Evolutionary conservation across 2,329 filamentous ascomycete species (phyloP), one percentile per base, ranked within the genome.

Genomic region (Talaromyces pinophilus): DNA sequence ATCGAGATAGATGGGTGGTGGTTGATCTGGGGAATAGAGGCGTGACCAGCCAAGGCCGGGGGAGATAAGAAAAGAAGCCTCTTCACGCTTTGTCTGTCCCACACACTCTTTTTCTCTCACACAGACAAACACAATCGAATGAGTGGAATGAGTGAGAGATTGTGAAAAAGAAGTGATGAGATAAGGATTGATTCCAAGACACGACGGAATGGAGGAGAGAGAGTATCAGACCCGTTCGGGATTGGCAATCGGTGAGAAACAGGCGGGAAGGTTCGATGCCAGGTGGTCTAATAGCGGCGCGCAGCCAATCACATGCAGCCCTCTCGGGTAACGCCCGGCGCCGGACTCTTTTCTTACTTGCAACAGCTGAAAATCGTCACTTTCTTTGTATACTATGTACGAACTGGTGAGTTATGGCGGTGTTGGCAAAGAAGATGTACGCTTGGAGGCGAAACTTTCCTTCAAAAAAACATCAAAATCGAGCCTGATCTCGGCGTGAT

Each of bases 1-100:
- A 99, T 98, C 74, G 71, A 85, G 65, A 60, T 44, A 59, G 42
- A 46, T 44, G 63, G 57, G 17, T 33, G 38, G 60, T 54, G 19
- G 55, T 35, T 44, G 28, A 60, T 46, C 57, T 46, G 57, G 38
- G 57, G 57, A 44, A 46, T n/a, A 11, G 57, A 44, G 22, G 40
- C 15, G 57, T 59, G 57, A 59, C 52, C 52, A 55, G 30, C 52
- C 30, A 35, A n/a, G 54, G 54, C 30, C 33, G n/a, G 33, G n/a
- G 44, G 46, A 48, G 46, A 54, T 35, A 62, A 40, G 33, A 28
- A 54, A 19, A 63, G 30, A 2, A 10, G 10, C 15, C 52, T 40
- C n/a, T 40, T 57, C n/a, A 38, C 54, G 33, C 54, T 57, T 35
- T 22, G n/a, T 25, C 30, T 35, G 17, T 35, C 30, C n/a, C 52